Conservation (phyloP, 768 basidiomycete species). For the Artomyces pyxidatus region DNA sequence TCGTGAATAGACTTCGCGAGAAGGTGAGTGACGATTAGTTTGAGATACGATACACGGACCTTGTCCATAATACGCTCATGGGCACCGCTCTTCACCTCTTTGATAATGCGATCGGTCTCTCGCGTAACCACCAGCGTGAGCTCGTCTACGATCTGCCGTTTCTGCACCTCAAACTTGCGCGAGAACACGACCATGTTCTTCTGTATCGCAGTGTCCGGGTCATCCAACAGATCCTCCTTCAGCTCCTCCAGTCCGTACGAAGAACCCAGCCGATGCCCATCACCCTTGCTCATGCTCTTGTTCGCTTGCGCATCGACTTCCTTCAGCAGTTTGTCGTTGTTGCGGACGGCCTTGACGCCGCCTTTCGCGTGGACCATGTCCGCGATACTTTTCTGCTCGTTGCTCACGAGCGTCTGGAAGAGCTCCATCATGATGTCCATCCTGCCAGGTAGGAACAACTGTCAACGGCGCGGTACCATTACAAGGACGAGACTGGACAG, state of each 20-base stretch:
- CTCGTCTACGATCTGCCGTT: background rate
- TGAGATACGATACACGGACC: constrained; percentile 1
- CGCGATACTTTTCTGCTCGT: constrained; percentile 5
- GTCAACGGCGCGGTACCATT: background rate
- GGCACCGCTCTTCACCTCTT: constrained; percentile 15
- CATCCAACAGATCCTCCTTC: constrained; percentile 14
- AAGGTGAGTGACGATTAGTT: background rate
- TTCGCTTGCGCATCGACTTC: constrained; percentile 13
- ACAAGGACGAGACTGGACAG: background rate
- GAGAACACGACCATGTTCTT: constrained; percentile 12
- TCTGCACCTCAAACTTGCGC: constrained; percentile 13
- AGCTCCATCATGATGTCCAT: constrained; percentile 9
- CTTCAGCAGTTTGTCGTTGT: constrained; percentile 11
- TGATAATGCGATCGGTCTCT: constrained; percentile 6
- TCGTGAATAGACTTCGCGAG: constrained; percentile 5
- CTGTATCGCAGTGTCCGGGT: constrained; percentile 12
- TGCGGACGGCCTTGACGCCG: constrained; percentile 13
- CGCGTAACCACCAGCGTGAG: constrained; percentile 10
- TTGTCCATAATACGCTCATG: constrained; percentile 19
- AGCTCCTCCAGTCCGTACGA: constrained; percentile 17
- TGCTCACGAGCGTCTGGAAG: constrained; percentile 2
- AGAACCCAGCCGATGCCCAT: constrained; percentile 3
- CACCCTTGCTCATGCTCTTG: background rate
- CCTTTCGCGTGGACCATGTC: constrained; percentile 15
- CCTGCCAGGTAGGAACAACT: background rate